phyloP scores from a whole-genome alignment of 345 rosid genomes.

The Dipteronia sinensis region DNA sequence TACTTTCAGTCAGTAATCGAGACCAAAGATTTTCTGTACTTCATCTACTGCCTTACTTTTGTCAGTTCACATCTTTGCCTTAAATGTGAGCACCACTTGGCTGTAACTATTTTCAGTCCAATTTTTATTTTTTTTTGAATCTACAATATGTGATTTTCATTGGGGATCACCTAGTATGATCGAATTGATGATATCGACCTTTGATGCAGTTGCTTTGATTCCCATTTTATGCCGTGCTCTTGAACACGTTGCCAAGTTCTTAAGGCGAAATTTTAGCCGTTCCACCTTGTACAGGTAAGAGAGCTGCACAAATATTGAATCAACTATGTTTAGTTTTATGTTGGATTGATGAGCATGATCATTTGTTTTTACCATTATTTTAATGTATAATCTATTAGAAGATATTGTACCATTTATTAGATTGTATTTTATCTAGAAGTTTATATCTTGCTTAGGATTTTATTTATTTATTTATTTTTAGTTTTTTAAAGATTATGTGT shows the following conservation, averaged over 20 bases:
- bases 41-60: slow-evolving; percentile 86
- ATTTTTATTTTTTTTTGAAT: background rate
- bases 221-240: slow-evolving; percentile 84
- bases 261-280: slow-evolving; percentile 75
- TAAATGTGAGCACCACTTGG: slow-evolving; percentile 60
- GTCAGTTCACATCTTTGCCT: slow-evolving; percentile 90
- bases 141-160: background rate
- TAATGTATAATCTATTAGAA: background rate
- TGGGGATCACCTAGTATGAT: background rate
- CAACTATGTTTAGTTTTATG: slow-evolving; percentile 2
- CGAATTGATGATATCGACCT: slow-evolving; percentile 16
- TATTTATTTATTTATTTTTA: no score
- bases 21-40: slow-evolving; percentile 89
- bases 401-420: no score
- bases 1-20: slow-evolving; percentile 80
- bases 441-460: background rate
- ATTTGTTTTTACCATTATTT: background rate
- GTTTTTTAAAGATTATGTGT: background rate
- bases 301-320: background rate
- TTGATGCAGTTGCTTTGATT: slow-evolving; percentile 80
- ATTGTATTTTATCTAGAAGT: no score
- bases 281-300: slow-evolving; percentile 85
- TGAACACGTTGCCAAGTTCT: slow-evolving; percentile 82
- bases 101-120: background rate
- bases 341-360: slow-evolving; percentile 6